phyloP scores from a whole-genome alignment of 306 rosid species.

The Medicago truncatula region MtrunA17r5.0-ANR NC_053047.1:16948001-16948500 shows the following conservation, averaged over 20 bases:
- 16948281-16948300: neutral
- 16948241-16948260: constrained; percentile 22
- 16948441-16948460: no score
- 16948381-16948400: neutral
- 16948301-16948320: neutral
- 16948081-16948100: no score
- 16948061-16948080: no score
- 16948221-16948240: neutral
- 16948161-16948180: neutral
- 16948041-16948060: no score
- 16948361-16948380: neutral
- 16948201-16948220: neutral
- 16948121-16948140: no score
- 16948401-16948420: no score
- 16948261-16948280: constrained; percentile 41
- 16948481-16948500: no score
- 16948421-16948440: no score
- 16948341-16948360: neutral
- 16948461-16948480: no score
- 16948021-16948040: no score
- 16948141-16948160: neutral
- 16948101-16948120: no score
- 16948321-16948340: neutral
- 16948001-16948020: no score
- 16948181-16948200: neutral